Percentiles rank a stretch among this genome's conserved stretches.
Conservation (phyloP, 305 asterid genomes). For the Lippia alba region DNA sequence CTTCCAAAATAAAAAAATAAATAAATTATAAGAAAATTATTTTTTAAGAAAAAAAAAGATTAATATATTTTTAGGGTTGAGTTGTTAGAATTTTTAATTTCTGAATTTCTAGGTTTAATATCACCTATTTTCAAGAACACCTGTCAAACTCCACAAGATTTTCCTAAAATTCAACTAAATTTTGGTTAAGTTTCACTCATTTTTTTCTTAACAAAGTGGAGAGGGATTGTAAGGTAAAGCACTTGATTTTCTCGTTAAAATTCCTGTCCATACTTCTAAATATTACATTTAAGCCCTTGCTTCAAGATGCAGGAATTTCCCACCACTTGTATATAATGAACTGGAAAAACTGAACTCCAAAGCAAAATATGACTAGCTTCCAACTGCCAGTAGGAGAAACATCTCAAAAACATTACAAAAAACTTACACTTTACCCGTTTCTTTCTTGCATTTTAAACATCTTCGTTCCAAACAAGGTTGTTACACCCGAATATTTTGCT, state of each 20-base stretch:
- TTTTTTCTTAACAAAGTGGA: slow-evolving; percentile 31
- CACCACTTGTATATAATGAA: slow-evolving; percentile 28
- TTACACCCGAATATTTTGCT: slow-evolving; percentile 4
- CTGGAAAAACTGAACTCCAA: slow-evolving; percentile 27
- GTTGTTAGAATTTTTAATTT: too few species aligned
- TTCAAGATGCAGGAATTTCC: slow-evolving; percentile 51
- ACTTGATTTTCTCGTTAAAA: slow-evolving; percentile 8
- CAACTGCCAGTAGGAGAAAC: slow-evolving; percentile 50
- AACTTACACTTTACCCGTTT: slow-evolving; percentile 42
- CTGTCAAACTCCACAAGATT: not conserved
- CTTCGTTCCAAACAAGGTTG: slow-evolving; percentile 25
- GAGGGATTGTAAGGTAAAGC: slow-evolving; percentile 15
- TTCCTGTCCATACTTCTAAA: not conserved
- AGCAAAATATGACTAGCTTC: slow-evolving; percentile 30
- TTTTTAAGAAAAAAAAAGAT: too few species aligned
- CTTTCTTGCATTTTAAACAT: slow-evolving; percentile 33
- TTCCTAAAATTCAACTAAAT: slow-evolving; percentile 22
- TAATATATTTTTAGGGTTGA: too few species aligned
- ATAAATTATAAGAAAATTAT: too few species aligned
- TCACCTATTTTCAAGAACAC: slow-evolving; percentile 8
- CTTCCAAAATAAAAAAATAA: not conserved
- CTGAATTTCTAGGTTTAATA: too few species aligned
- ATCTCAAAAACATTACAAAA: slow-evolving; percentile 37
- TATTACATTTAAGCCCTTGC: slow-evolving; percentile 42
- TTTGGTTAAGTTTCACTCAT: not conserved